Conservation (phyloP, 1,139 yeast genomes). For the Yamadazyma epiphylla region DNA sequence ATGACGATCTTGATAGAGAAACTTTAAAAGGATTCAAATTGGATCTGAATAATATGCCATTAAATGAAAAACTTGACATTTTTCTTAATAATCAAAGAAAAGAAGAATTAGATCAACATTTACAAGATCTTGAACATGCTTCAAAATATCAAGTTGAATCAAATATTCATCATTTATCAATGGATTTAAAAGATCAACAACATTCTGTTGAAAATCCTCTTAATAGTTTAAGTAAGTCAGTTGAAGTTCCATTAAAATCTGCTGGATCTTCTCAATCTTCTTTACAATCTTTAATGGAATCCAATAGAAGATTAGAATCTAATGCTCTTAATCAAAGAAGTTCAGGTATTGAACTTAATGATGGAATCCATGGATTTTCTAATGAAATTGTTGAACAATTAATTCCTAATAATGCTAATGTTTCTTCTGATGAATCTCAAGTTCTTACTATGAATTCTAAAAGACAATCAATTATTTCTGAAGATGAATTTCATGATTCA, state of each 20-base stretch:
- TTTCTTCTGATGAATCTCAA: conserved; percentile 12
- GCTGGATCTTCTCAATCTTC: conserved; percentile 46
- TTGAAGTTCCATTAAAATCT: conserved; percentile 28
- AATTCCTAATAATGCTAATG: conserved; percentile 17
- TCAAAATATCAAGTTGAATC: conserved; percentile 24
- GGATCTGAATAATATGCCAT: conserved; percentile 27
- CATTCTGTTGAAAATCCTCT: conserved; percentile 30
- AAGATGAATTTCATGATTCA: conserved; percentile 28
- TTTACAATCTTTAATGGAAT: conserved; percentile 37
- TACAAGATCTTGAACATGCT: conserved; percentile 28
- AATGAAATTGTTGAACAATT: conserved; percentile 36
- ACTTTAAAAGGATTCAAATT: conserved; percentile 21
- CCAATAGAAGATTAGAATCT: conserved; percentile 32
- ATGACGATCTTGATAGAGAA: conserved; percentile 19
- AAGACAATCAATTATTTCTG: conserved; percentile 11
- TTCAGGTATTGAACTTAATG: conserved; percentile 36
- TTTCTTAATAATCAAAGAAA: conserved; percentile 15
- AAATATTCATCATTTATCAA: conserved; percentile 36
- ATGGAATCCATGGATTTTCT: conserved; percentile 44
- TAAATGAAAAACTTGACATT: conserved; percentile 38
- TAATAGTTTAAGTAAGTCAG: conserved; percentile 26
- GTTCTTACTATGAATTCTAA: conserved; percentile 8
- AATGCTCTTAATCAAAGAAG: conserved; percentile 15
- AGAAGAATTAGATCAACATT: conserved; percentile 34
- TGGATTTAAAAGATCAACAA: conserved; percentile 25